phyloP scores from a whole-genome alignment of 2,329 filamentous ascomycete species.

The Sarocladiaceae sp. region DNA sequence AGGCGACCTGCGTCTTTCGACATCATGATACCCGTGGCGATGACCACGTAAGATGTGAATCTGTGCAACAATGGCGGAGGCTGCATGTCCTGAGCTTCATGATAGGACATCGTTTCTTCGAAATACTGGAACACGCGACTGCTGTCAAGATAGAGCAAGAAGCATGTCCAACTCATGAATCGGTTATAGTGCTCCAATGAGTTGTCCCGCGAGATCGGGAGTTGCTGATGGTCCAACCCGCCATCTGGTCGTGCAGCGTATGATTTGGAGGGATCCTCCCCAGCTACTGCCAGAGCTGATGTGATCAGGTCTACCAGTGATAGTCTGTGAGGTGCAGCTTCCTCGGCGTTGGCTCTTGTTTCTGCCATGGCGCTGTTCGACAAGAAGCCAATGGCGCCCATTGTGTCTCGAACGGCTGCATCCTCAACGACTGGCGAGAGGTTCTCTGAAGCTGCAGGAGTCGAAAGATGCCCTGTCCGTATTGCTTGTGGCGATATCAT shows the following conservation, averaged over 20 bases:
- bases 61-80: not conserved
- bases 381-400: not conserved
- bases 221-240: not conserved
- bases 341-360: not conserved
- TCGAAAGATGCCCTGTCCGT: not conserved
- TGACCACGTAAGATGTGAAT: not conserved
- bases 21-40: not conserved
- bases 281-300: not conserved
- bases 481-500: no score
- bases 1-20: not conserved
- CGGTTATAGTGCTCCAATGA: not conserved
- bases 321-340: not conserved
- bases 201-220: not conserved
- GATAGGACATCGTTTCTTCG: not conserved
- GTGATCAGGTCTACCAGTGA: not conserved
- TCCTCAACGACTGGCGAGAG: not conserved
- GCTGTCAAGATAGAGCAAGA: not conserved
- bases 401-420: not conserved
- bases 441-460: not conserved
- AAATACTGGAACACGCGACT: not conserved
- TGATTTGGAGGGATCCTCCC: not conserved
- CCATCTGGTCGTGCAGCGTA: not conserved
- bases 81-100: not conserved
- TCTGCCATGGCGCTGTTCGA: not conserved
- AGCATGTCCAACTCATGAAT: not conserved